Conservation (phyloP, 2,329 filamentous ascomycete genomes). For the Trichoderma sp. region DNA sequence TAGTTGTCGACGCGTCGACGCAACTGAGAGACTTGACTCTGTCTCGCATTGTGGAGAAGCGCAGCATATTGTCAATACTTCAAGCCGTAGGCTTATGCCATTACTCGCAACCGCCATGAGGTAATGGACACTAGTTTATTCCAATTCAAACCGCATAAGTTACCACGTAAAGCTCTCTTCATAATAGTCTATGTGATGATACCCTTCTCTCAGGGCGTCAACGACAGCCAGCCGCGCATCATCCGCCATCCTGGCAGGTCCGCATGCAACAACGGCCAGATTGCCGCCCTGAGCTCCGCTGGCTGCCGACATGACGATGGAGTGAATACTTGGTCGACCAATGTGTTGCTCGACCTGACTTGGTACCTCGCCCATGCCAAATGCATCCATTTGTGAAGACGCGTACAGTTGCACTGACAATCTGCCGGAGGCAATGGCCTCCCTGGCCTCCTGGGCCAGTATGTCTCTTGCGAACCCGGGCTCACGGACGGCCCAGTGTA, state of each 20-base stretch:
- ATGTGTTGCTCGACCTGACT: constrained; percentile 30
- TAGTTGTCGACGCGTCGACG: too few species aligned
- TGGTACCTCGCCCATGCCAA: constrained; percentile 28
- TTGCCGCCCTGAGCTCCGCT: constrained; percentile 33
- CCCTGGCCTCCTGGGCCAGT: constrained; percentile 40
- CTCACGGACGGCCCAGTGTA: constrained; percentile 51
- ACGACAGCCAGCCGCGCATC: constrained; percentile 45
- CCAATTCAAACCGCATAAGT: too few species aligned
- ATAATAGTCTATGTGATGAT: constrained; percentile 44
- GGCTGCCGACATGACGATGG: constrained; percentile 38
- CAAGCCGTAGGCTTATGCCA: too few species aligned
- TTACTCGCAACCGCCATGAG: background rate
- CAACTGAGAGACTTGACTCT: too few species aligned
- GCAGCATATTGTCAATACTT: too few species aligned
- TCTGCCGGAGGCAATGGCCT: constrained; percentile 36
- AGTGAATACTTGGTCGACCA: constrained; percentile 42
- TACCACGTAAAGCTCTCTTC: constrained; percentile 51
- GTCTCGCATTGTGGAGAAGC: too few species aligned
- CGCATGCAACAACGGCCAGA: constrained; percentile 49
- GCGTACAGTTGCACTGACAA: constrained; percentile 45
- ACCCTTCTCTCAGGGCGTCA: constrained; percentile 36
- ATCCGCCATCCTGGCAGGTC: constrained; percentile 50
- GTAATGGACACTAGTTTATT: background rate
- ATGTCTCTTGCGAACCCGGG: constrained; percentile 43
- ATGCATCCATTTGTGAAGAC: constrained; percentile 25